These are phyloP conservation scores for Fusarium vanettenii DNA, from an alignment of 2,329 filamentous ascomycete genomes.

Conservation along the genomic window DNA sequence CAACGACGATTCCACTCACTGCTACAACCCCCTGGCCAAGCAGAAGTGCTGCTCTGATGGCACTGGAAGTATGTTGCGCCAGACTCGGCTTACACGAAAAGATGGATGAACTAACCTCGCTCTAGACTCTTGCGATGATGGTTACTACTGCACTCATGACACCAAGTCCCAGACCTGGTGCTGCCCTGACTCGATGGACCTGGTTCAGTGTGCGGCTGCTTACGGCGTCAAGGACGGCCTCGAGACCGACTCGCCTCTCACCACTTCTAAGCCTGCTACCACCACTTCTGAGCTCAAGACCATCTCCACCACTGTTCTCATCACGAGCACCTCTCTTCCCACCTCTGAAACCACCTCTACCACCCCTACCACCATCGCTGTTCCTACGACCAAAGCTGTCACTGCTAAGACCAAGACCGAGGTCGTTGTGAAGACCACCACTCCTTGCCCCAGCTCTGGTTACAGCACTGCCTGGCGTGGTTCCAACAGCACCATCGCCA, in stretches of 20 bases:
- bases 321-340: slow-evolving; percentile 38
- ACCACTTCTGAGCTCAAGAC: slow-evolving; percentile 37
- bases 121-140: slow-evolving; percentile 68
- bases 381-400: slow-evolving; percentile 38
- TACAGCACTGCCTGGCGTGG: slow-evolving; percentile 47
- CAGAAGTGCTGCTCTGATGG: slow-evolving; percentile 69
- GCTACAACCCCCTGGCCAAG: slow-evolving; percentile 63
- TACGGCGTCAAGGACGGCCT: slow-evolving; percentile 62
- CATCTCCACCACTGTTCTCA: slow-evolving; percentile 43
- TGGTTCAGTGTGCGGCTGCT: slow-evolving; percentile 65
- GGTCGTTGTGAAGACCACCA: slow-evolving; percentile 41
- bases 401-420: slow-evolving; percentile 37
- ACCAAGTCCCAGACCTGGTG: slow-evolving; percentile 64
- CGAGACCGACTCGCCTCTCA: slow-evolving; percentile 49
- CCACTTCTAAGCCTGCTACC: slow-evolving; percentile 38
- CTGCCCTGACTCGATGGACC: slow-evolving; percentile 67
- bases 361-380: slow-evolving; percentile 36
- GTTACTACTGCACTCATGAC: slow-evolving; percentile 73
- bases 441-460: slow-evolving; percentile 41
- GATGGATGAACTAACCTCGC: slow-evolving; percentile 20
- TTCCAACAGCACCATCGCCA: slow-evolving; percentile 48
- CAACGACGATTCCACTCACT: slow-evolving; percentile 63
- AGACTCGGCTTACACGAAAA: neutral
- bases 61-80: slow-evolving; percentile 64
- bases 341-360: slow-evolving; percentile 12